These are phyloP conservation scores for Oryza rufipogon DNA, from an alignment of 176 grass and related monocot genomes.

Conservation along the genomic window DNA sequence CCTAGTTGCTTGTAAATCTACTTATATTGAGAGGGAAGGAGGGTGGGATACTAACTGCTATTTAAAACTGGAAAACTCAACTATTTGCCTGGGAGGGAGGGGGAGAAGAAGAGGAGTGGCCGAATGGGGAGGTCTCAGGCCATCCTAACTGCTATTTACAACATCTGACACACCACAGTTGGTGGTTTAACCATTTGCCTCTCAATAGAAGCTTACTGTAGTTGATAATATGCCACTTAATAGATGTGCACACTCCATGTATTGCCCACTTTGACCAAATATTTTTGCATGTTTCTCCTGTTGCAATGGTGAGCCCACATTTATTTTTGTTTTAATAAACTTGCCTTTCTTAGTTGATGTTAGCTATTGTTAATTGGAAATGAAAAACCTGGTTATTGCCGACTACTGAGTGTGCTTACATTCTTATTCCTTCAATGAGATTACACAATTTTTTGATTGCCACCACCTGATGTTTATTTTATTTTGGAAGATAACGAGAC, in stretches of 20 bases:
- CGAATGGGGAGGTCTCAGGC: no score
- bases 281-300: background rate
- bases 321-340: constrained; percentile 22
- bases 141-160: background rate
- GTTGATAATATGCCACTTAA: background rate
- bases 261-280: background rate
- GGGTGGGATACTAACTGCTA: background rate
- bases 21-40: constrained; percentile 16
- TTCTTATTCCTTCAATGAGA: background rate
- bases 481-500: constrained; percentile 75
- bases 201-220: background rate
- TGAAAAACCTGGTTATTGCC: background rate
- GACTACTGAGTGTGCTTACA: background rate
- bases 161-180: background rate
- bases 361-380: constrained; percentile 18
- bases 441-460: background rate
- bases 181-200: background rate
- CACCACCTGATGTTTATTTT: constrained; percentile 25
- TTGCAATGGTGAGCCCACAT: background rate
- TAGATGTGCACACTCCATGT: background rate
- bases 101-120: no score
- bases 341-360: background rate
- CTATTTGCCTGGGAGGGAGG: no score
- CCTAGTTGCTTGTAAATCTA: constrained; percentile 30
- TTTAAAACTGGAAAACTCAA: background rate